These are phyloP conservation scores for Poteriospumella lacustris DNA, from an alignment of 108 stramenopile species.

Conservation along the genomic window DNA sequence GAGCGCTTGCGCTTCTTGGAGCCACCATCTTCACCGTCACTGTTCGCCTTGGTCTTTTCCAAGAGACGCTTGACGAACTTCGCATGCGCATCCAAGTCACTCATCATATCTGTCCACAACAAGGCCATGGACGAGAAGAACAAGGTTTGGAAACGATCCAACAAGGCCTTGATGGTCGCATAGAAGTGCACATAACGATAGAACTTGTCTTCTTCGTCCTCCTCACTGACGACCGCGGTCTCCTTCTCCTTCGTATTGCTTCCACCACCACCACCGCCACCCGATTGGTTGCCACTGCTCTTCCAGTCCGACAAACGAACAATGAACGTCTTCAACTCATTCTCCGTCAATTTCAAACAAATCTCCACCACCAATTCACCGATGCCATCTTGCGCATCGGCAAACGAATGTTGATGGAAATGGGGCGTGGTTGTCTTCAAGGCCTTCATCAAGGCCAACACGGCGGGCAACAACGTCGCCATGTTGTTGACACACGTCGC, in stretches of 20 bases:
- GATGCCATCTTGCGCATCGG: not conserved
- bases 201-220: too few species aligned
- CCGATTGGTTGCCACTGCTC: not conserved
- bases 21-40: too few species aligned
- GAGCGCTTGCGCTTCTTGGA: too few species aligned
- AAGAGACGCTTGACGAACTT: too few species aligned
- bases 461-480: not conserved
- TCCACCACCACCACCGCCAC: not conserved
- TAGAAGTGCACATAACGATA: too few species aligned
- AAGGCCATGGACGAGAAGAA: too few species aligned
- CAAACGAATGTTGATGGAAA: not conserved
- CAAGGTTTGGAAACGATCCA: too few species aligned
- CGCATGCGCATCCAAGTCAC: too few species aligned
- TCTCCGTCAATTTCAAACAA: constrained; percentile 27
- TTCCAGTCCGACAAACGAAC: not conserved
- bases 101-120: too few species aligned
- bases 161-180: too few species aligned
- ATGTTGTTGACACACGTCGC: not conserved
- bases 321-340: constrained; percentile 1
- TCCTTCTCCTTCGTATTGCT: not conserved
- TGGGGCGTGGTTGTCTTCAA: not conserved
- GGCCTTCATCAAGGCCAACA: not conserved
- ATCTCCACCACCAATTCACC: not conserved
- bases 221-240: not conserved
- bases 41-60: too few species aligned